These are phyloP conservation scores for Annulohypoxylon nitens DNA, from an alignment of 495 filamentous ascomycete species.

Conservation along the genomic window DNA sequence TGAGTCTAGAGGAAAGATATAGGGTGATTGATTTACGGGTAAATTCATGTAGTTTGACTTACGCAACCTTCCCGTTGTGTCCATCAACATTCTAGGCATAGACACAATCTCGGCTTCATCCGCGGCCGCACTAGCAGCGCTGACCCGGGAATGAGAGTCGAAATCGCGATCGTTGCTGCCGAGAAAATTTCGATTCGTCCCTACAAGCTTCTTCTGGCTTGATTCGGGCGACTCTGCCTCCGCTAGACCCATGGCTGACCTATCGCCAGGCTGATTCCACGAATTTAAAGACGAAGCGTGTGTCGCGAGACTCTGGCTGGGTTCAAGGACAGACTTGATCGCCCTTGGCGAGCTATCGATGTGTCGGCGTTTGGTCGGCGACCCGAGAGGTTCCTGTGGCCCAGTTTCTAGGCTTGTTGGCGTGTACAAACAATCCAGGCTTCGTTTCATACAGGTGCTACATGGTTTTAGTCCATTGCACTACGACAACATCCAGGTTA, in stretches of 20 bases:
- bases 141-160: constrained; percentile 66
- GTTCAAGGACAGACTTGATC: constrained; percentile 36
- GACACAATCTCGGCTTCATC: constrained; percentile 71
- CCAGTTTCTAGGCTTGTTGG: constrained; percentile 50
- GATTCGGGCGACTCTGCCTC: constrained; percentile 29
- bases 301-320: constrained; percentile 32
- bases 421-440: constrained; percentile 66
- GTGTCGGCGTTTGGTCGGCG: constrained; percentile 63
- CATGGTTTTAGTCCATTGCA: constrained; percentile 80
- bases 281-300: constrained; percentile 35
- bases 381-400: constrained; percentile 55
- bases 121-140: constrained; percentile 61
- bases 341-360: constrained; percentile 54
- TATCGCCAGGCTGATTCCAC: constrained; percentile 43
- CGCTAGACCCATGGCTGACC: constrained; percentile 30
- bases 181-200: constrained; percentile 48
- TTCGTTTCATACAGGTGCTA: constrained; percentile 73
- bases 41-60: constrained; percentile 48
- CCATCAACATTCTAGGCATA: constrained; percentile 70
- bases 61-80: constrained; percentile 68
- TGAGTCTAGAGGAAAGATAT: not conserved
- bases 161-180: constrained; percentile 56
- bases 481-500: constrained; percentile 51
- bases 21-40: not conserved
- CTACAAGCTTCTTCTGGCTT: constrained; percentile 39